Evolutionary conservation across 2,329 filamentous ascomycete genomes (phyloP).

Genomic region (Pestalotiopsis sp.): DNA sequence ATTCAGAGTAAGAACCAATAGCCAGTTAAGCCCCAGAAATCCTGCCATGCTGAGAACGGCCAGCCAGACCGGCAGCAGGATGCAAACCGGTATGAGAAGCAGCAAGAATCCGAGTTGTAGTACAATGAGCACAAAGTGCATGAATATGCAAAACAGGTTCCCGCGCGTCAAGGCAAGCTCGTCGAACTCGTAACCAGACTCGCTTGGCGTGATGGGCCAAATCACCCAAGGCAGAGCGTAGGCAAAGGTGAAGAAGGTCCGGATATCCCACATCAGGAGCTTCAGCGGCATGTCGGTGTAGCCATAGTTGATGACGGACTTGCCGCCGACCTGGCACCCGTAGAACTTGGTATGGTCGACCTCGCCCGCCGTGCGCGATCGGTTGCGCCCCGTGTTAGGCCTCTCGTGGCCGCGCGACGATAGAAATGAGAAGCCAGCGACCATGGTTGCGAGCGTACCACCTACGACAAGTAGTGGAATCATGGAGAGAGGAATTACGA

Average conservation of each 20-base stretch:
- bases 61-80: constrained; percentile 52
- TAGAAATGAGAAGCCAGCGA: not conserved
- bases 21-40: constrained; percentile 52
- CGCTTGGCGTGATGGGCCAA: constrained; percentile 55
- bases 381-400: constrained; percentile 5
- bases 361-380: not conserved
- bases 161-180: constrained; percentile 62
- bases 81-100: constrained; percentile 49
- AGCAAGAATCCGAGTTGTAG: constrained; percentile 64
- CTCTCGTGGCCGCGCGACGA: not conserved
- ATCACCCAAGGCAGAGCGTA: constrained; percentile 64
- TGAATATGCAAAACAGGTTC: constrained; percentile 58
- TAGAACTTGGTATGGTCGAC: constrained; percentile 51
- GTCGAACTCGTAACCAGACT: constrained; percentile 53
- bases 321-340: constrained; percentile 59
- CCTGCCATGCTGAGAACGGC: constrained; percentile 38
- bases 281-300: constrained; percentile 59
- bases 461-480: not conserved
- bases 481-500: not conserved
- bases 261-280: constrained; percentile 54
- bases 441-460: not conserved
- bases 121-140: constrained; percentile 61
- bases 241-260: constrained; percentile 54
- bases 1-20: constrained; percentile 56
- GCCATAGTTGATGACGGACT: constrained; percentile 59